Evolutionary conservation across 805 yeast genomes (phyloP).

Genomic region (Spathaspora hagerdaliae): DNA sequence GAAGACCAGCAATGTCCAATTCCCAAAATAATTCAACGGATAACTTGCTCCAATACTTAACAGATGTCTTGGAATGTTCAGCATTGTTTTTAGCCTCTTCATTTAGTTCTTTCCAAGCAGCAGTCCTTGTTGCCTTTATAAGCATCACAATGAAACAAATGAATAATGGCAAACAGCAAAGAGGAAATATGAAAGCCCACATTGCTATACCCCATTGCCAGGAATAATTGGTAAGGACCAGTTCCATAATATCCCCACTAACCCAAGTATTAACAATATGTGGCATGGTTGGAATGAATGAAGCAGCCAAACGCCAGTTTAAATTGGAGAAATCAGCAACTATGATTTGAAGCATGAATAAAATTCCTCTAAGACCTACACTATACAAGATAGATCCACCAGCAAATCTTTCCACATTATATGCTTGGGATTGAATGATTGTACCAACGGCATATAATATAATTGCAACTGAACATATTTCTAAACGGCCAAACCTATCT

Average conservation of each 20-base stretch:
- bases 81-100: constrained; percentile 12
- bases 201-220: constrained; percentile 66
- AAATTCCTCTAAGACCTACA: constrained; percentile 57
- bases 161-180: constrained; percentile 56
- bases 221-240: constrained; percentile 45
- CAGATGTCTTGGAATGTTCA: constrained; percentile 4
- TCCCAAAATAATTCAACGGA: constrained; percentile 51
- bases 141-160: constrained; percentile 52
- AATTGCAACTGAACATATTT: constrained; percentile 43
- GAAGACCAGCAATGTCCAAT: constrained; percentile 59
- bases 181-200: constrained; percentile 75
- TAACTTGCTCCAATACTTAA: background rate
- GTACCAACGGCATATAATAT: constrained; percentile 60
- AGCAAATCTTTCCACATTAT: constrained; percentile 51
- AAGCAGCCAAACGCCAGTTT: constrained; percentile 64
- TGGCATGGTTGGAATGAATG: constrained; percentile 66
- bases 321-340: constrained; percentile 63
- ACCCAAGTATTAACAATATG: constrained; percentile 76
- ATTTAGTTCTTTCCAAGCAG: constrained; percentile 36
- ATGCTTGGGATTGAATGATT: constrained; percentile 56
- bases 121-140: constrained; percentile 45
- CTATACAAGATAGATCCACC: constrained; percentile 57
- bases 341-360: constrained; percentile 51
- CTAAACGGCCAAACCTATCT: constrained; percentile 63
- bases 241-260: constrained; percentile 50